Conservation (phyloP, 2,329 filamentous ascomycete species). For the Cercospora zeina region DNA sequence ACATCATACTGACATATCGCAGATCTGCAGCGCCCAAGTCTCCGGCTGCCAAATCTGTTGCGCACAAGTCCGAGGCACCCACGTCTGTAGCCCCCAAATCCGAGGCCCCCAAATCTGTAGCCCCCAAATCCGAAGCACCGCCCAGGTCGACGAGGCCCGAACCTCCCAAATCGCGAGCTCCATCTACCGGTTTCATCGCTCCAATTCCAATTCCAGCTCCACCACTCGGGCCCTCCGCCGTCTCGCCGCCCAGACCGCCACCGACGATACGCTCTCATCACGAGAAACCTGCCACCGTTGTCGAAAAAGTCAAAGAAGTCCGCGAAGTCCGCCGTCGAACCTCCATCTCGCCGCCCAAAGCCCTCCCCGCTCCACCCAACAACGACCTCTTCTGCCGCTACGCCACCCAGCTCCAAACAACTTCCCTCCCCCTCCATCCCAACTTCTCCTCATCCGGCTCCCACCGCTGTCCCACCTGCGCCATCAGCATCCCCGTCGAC, state of each 20-base stretch:
- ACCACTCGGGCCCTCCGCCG: slow-evolving; percentile 7
- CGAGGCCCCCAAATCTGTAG: slow-evolving; percentile 1
- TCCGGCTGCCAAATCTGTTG: background rate
- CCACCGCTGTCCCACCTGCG: slow-evolving; percentile 30
- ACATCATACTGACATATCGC: background rate
- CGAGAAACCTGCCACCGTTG: background rate
- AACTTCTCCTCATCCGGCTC: slow-evolving; percentile 23
- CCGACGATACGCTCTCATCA: background rate
- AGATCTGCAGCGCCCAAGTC: slow-evolving; percentile 14
- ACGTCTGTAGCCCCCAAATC: slow-evolving; percentile 3
- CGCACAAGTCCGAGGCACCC: background rate
- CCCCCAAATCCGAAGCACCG: slow-evolving; percentile 8
- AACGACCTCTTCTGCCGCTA: slow-evolving; percentile 28
- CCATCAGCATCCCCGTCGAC: slow-evolving; percentile 29
- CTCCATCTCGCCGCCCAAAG: slow-evolving; percentile 16
- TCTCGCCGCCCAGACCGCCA: slow-evolving; percentile 2
- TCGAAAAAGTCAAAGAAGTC: slow-evolving; percentile 11
- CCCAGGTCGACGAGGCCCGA: slow-evolving; percentile 14
- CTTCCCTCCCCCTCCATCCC: slow-evolving; percentile 21
- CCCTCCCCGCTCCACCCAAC: slow-evolving; percentile 23
- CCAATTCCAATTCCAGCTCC: slow-evolving; percentile 16
- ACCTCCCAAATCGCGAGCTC: slow-evolving; percentile 10
- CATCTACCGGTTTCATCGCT: slow-evolving; percentile 1
- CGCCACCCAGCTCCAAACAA: slow-evolving; percentile 24
- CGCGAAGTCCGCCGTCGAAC: background rate